Base-by-base conservation (phyloP, 371 early-diverging fungal genomes). In the Mucor irregularis region DNA sequence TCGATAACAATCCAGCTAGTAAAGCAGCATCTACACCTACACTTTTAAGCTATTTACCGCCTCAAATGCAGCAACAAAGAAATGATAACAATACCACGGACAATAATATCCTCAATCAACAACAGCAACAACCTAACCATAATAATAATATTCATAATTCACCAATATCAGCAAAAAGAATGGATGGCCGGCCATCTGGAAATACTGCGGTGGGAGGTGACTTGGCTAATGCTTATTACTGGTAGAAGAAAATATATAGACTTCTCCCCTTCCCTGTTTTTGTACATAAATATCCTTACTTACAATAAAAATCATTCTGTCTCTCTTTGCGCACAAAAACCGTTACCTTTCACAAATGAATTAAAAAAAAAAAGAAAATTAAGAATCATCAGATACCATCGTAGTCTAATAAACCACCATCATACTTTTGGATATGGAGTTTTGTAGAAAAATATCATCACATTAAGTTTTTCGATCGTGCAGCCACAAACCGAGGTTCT, bases 121-220 rank as follows among this genome's bases (percentile, higher is more conserved):
- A 30, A 26, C 37, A 35, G 19, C 21, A 19, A 24, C 25, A 3
- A 24, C 8, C 17, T 14, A 16, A n/a, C 24, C 8, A 21, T 48
- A 30, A 33, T 31, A 48, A 22, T 37, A 25, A n/a, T 38, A 25
- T 10, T 16, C 26, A 42, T 43, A 28, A 11, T 13, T 21, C 21
- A 28, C 24, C 11, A 28, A 24, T 37, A 24, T 35, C n/a, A n/a
- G n/a, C 49, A 7, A 11, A 29, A 19, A 13, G 31, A 19, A 39
- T 53, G 45, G 58, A 57, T 63, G 53, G 58, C 63, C 47, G 63
- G 53, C 58, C 63, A 57, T 57, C 61, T 1, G n/a, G 50, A 50
- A 39, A 35, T 3, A 14, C 29, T 6, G 49, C 30, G 6, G 17
- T 19, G 14, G 25, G 43, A 11, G 29, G 46, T 42, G 64, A 63